These are phyloP conservation scores for Trichoderma orchidacearum DNA, from an alignment of 495 filamentous ascomycete species.

Conservation along the genomic window DNA sequence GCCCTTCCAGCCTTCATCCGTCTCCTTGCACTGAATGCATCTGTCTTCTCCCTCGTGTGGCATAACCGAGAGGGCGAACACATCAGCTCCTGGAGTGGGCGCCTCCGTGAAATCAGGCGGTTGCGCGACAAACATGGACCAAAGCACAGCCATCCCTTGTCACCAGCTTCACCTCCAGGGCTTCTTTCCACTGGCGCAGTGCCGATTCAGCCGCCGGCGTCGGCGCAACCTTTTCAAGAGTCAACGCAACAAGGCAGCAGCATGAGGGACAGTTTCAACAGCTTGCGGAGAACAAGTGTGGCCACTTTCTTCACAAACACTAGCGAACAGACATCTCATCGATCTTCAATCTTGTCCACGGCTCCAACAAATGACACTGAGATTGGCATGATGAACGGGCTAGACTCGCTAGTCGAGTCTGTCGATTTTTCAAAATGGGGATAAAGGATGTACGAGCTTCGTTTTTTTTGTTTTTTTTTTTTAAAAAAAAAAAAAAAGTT, in stretches of 20 bases:
- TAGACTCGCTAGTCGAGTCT: constrained; percentile 37
- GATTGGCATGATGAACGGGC: constrained; percentile 18
- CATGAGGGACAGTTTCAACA: constrained; percentile 37
- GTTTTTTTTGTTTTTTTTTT: neutral
- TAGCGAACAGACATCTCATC: constrained; percentile 34
- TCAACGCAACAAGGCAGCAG: constrained; percentile 22
- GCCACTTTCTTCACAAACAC: constrained; percentile 38
- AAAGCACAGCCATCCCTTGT: constrained; percentile 24
- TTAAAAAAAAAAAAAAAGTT: neutral
- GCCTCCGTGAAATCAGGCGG: constrained; percentile 70
- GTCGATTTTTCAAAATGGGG: constrained; percentile 52
- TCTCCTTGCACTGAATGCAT: constrained; percentile 83
- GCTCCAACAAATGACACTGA: constrained; percentile 33
- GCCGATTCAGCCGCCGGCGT: constrained; percentile 3
- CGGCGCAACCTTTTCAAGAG: constrained; percentile 11
- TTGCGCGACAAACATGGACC: constrained; percentile 52
- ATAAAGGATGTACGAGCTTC: constrained; percentile 7
- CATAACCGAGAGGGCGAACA: constrained; percentile 66
- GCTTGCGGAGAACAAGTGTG: constrained; percentile 35
- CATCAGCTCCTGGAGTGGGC: constrained; percentile 77
- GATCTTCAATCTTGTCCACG: constrained; percentile 35
- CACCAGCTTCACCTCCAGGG: constrained; percentile 7
- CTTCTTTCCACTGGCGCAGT: neutral
- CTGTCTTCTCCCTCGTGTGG: constrained; percentile 86
- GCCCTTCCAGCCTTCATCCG: constrained; percentile 78